A percentile compares a stretch with the other conserved stretches of the same genome.
Conservation (phyloP, 148 eudicot species). For the Chenopodium suecicum region DNA sequence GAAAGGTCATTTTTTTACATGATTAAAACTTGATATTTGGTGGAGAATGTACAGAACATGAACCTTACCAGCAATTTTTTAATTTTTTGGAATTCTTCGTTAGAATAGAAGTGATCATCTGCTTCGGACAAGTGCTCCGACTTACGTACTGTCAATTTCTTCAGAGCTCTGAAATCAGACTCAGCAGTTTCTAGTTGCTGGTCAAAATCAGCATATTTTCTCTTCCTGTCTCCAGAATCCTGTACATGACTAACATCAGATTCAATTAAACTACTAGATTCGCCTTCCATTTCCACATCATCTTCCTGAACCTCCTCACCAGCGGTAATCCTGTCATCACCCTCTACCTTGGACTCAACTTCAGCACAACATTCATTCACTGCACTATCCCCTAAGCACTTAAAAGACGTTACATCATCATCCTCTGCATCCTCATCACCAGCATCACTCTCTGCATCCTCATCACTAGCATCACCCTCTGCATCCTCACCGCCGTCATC, state of each 20-base stretch:
- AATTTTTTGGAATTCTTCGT: slow-evolving; percentile 81
- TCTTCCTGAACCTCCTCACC: slow-evolving; percentile 25
- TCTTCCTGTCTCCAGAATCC: slow-evolving; percentile 38
- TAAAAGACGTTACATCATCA: too few relatives aligned
- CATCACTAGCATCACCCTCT: slow-evolving; percentile 8
- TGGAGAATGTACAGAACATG: neutral
- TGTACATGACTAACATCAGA: slow-evolving; percentile 24
- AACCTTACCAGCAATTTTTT: slow-evolving; percentile 65
- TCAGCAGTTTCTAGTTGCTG: slow-evolving; percentile 63
- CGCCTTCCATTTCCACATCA: slow-evolving; percentile 29
- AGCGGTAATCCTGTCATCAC: slow-evolving; percentile 11
- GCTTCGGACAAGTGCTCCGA: slow-evolving; percentile 30
- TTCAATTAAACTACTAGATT: slow-evolving; percentile 33
- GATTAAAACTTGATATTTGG: too few relatives aligned
- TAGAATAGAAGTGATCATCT: slow-evolving; percentile 73
- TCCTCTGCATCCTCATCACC: too few relatives aligned
- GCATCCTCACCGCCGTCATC: slow-evolving; percentile 24
- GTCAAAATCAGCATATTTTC: slow-evolving; percentile 77
- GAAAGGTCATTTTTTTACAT: too few relatives aligned
- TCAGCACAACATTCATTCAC: too few relatives aligned
- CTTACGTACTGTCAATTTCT: slow-evolving; percentile 65
- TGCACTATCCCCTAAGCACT: too few relatives aligned
- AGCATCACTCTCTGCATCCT: slow-evolving; percentile 19
- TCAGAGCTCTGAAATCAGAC: slow-evolving; percentile 75
- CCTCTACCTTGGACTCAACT: slow-evolving; percentile 30